Evolutionary conservation across 2,329 filamentous ascomycete species (phyloP).

Genomic region (Fusarium sp.): DNA sequence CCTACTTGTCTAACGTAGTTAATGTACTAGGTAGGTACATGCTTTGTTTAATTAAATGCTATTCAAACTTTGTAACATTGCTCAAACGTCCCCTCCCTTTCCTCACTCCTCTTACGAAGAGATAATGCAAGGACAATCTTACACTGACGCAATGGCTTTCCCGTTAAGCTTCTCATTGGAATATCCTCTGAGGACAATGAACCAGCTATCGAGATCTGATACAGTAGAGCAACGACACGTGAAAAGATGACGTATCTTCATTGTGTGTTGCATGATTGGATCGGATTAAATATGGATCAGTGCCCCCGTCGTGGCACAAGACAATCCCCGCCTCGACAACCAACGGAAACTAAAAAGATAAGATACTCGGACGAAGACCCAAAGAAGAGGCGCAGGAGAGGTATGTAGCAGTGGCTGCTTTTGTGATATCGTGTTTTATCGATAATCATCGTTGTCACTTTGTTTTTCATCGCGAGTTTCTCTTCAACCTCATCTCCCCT

Average conservation of each 20-base stretch:
- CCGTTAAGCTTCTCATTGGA: no score
- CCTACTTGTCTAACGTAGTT: no score
- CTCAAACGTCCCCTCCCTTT: no score
- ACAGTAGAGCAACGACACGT: constrained; percentile 12
- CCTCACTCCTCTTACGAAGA: background rate
- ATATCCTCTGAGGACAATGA: no score
- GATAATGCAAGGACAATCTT: background rate
- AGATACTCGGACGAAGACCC: constrained; percentile 11
- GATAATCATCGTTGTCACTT: background rate
- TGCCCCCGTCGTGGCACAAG: constrained; percentile 3
- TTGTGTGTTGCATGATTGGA: constrained; percentile 31
- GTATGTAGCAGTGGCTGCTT: no score
- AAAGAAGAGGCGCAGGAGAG: background rate
- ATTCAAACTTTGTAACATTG: no score
- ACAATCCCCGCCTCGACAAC: constrained; percentile 31
- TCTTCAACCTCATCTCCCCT: constrained; percentile 1
- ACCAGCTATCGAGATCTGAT: no score
- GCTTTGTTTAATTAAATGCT: no score
- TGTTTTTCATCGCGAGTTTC: background rate
- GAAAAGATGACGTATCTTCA: constrained; percentile 28
- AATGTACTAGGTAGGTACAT: no score
- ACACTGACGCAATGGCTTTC: background rate
- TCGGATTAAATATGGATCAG: constrained; percentile 32
- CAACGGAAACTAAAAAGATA: constrained; percentile 10
- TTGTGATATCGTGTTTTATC: no score